Conservation (phyloP, 2,329 filamentous ascomycete genomes). For the Domatiomyces globalis region DNA sequence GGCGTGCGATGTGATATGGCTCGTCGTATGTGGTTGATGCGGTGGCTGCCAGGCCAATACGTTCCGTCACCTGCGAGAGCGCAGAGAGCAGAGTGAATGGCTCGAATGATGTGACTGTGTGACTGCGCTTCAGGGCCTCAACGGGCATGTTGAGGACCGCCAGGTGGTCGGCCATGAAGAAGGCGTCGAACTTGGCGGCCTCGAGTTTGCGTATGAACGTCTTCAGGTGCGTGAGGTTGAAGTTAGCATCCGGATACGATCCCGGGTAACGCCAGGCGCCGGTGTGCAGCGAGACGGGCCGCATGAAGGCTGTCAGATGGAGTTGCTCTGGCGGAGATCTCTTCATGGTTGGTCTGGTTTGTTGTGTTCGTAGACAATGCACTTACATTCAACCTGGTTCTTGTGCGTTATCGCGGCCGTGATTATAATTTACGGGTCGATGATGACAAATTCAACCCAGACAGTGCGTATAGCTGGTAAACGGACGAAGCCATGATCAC, state of each 20-base stretch:
- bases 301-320: slow-evolving; percentile 47
- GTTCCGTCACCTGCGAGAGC: slow-evolving; percentile 34
- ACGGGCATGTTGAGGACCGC: slow-evolving; percentile 43
- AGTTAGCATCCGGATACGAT: slow-evolving; percentile 43
- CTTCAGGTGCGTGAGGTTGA: slow-evolving; percentile 41
- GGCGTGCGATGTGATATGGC: slow-evolving; percentile 40
- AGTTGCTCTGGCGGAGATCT: slow-evolving; percentile 22
- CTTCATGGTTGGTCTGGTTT: background rate
- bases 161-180: slow-evolving; percentile 44
- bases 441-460: no score
- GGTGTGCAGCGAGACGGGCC: slow-evolving; percentile 42
- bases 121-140: slow-evolving; percentile 43
- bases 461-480: no score
- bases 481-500: no score
- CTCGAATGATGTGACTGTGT: slow-evolving; percentile 45
- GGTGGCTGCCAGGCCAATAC: slow-evolving; percentile 40
- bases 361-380: no score
- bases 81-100: slow-evolving; percentile 41
- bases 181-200: slow-evolving; percentile 41
- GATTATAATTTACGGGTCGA: no score
- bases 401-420: no score
- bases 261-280: slow-evolving; percentile 45
- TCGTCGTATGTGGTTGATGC: slow-evolving; percentile 42
- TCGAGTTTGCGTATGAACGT: slow-evolving; percentile 42
- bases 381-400: no score